These are phyloP conservation scores for Casuarina glauca DNA, from an alignment of 306 rosid species.

Conservation along the genomic window DNA sequence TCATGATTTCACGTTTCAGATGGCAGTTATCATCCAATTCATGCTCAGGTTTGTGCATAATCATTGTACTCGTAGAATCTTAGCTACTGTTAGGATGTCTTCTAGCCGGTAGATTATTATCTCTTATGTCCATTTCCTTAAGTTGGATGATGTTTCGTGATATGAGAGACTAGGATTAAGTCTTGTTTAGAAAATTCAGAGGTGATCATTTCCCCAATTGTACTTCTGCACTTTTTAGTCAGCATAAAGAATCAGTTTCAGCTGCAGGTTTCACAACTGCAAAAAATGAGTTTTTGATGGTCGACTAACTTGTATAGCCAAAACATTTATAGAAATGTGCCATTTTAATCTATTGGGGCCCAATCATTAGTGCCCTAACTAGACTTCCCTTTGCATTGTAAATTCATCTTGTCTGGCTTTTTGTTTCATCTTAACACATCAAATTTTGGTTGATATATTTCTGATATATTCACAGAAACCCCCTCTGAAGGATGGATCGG, in stretches of 20 bases:
- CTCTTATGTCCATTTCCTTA: not conserved
- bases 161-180: not conserved
- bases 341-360: not conserved
- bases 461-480: slow-evolving; percentile 28
- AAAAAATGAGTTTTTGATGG: not conserved
- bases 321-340: not conserved
- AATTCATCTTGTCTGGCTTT: not conserved
- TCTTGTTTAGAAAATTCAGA: too few relatives aligned
- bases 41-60: not conserved
- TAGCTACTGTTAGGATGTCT: not conserved
- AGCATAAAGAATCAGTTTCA: too few relatives aligned
- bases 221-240: too few relatives aligned
- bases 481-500: slow-evolving; percentile 30
- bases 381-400: not conserved
- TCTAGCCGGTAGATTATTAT: not conserved
- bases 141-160: not conserved
- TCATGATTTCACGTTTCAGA: not conserved
- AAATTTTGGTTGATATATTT: not conserved
- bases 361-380: not conserved
- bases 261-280: not conserved
- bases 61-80: not conserved
- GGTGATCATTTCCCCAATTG: too few relatives aligned
- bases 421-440: not conserved
- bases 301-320: not conserved
- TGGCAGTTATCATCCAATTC: not conserved